Base-by-base conservation (phyloP, 2,329 filamentous ascomycete species). In the Anthostomella pinea region DNA sequence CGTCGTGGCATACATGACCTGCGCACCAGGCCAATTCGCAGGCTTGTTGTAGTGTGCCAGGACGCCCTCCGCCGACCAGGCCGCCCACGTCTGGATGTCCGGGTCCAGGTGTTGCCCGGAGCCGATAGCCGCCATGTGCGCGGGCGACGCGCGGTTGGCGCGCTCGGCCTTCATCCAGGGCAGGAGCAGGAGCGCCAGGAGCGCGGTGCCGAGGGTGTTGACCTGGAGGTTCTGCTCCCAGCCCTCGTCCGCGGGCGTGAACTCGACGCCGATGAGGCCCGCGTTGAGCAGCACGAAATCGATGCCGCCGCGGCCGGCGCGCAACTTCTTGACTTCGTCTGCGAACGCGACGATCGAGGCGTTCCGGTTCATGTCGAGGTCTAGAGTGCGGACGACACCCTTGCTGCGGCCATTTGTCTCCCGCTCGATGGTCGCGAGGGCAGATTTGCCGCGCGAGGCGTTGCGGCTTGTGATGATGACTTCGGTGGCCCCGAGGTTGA, bases 171-270 rank as follows among this genome's bases (percentile, higher is more conserved):
- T 58, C 25, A 77, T 54, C 41, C 69, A 68, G 0, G 68, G 70
- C 3, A 77, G 58, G 9, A 83, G 65, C 1, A 78, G 57, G 2
- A 79, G 43, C 1, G 65, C 72, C 3, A 82, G 60, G 0, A 80
- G 64, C 8, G 66, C 63, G 0, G 74, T 81, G 16, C 75, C 77
- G 2, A 82, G 57, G 2, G 70, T 65, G 50, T 82, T 82, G 49
- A 80, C 71, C 53, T 82, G 77, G 11, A 81, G 48, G 3, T 66
- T 72, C 35, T 68, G 62, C 33, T 77, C 74, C 56, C 55, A 58
- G 17, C 55, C 54, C 31, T 56, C 50, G 1, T 49, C 49, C n/a
- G 40, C 37, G 14, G 44, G 22, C 27, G 27, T 49, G 10, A 43
- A 54, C 9, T 53, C 43, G 2, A 42, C 26, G 2, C 48, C 49